Evolutionary conservation across 495 filamentous ascomycete genomes (phyloP).

Genomic region (Podospora pseudopauciseta): DNA sequence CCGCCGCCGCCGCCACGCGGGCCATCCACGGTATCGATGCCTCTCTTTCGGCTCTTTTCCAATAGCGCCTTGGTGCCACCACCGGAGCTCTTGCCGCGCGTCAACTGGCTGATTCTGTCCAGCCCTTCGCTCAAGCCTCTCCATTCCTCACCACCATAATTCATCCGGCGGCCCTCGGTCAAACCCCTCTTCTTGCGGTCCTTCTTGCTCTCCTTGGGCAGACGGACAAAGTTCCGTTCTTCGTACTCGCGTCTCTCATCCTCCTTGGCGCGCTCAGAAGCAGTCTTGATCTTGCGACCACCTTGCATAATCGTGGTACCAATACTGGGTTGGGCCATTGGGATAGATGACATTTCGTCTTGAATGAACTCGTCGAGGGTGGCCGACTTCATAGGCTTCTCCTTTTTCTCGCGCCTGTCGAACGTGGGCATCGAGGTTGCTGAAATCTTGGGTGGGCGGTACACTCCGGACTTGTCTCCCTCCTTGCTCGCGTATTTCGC

Average conservation of each 20-base stretch:
- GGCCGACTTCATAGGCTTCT: constrained; percentile 60
- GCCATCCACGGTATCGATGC: constrained; percentile 54
- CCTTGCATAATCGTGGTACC: constrained; percentile 72
- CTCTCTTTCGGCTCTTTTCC: constrained; percentile 79
- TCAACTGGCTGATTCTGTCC: constrained; percentile 71
- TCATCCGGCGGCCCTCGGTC: constrained; percentile 45
- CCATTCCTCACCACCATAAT: constrained; percentile 84
- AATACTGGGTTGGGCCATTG: constrained; percentile 75
- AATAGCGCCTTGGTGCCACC: constrained; percentile 56
- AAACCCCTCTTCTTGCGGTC: constrained; percentile 54
- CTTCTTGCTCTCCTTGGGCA: constrained; percentile 80
- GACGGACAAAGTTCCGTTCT: constrained; percentile 78
- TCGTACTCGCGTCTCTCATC: constrained; percentile 73
- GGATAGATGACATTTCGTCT: constrained; percentile 72
- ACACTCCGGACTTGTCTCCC: constrained; percentile 57
- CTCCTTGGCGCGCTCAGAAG: constrained; percentile 65
- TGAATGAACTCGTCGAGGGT: constrained; percentile 83
- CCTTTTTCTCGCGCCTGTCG: constrained; percentile 53
- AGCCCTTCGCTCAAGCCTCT: constrained; percentile 70
- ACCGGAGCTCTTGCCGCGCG: constrained; percentile 52
- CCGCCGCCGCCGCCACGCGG: constrained; percentile 56
- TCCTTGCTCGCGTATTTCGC: constrained; percentile 41
- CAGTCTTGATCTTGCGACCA: constrained; percentile 70
- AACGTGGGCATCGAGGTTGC: constrained; percentile 66
- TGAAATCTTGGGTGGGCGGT: constrained; percentile 80